Evolutionary conservation across 495 filamentous ascomycete species (phyloP).

Genomic region (Neurospora hispaniola): DNA sequence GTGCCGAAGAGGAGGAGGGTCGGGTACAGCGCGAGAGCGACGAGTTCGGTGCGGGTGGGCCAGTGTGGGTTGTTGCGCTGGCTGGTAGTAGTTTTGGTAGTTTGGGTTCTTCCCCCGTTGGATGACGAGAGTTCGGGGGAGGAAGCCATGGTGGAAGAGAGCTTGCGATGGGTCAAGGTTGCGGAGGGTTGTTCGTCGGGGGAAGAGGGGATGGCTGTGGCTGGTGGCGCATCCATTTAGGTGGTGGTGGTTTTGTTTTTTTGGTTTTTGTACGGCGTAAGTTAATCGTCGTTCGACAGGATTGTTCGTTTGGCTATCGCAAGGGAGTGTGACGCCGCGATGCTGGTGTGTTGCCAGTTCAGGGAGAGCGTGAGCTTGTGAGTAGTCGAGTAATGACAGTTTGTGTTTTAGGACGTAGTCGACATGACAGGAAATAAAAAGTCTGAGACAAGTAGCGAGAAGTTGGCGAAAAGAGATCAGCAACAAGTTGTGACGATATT

Average conservation of each 20-base stretch:
- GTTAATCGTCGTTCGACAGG: too few species aligned
- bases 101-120: background rate
- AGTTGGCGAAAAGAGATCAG: background rate
- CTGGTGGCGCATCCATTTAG: constrained; percentile 5
- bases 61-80: constrained; percentile 37
- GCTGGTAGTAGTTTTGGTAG: background rate
- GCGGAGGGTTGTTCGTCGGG: constrained; percentile 1
- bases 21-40: constrained; percentile 62
- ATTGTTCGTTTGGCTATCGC: background rate
- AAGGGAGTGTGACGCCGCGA: background rate
- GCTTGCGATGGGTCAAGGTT: constrained; percentile 4
- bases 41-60: constrained; percentile 51
- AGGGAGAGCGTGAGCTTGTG: background rate
- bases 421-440: background rate
- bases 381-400: background rate
- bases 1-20: constrained; percentile 66
- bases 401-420: background rate
- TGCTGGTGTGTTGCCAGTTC: background rate
- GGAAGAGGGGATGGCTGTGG: background rate
- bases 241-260: background rate
- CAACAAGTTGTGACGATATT: constrained; percentile 7
- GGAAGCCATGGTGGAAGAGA: background rate
- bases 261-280: too few species aligned
- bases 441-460: background rate
- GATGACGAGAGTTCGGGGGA: background rate